Evolutionary conservation across 148 eudicot species (phyloP).

Genomic region (Hydrangea macrophylla): DNA sequence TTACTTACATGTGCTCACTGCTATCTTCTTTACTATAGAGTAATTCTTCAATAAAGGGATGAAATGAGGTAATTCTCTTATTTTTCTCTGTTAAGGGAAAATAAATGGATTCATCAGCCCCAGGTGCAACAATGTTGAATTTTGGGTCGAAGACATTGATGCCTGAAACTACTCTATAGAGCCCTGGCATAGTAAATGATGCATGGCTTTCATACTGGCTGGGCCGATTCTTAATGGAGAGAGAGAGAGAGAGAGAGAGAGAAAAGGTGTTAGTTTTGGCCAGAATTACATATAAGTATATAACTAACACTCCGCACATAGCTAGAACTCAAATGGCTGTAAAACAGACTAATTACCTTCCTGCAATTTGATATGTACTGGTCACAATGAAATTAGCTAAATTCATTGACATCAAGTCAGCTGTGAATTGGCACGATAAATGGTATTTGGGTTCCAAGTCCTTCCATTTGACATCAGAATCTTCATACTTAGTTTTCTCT

Average conservation of each 20-base stretch:
- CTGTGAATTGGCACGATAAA: slow-evolving; percentile 42
- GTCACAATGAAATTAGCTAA: slow-evolving; percentile 36
- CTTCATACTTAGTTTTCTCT: slow-evolving; percentile 41
- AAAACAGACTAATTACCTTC: slow-evolving; percentile 32
- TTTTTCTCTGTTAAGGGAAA: slow-evolving; percentile 38
- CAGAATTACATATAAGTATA: too few relatives aligned
- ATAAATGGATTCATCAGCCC: slow-evolving; percentile 43
- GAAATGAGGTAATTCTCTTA: slow-evolving; percentile 28
- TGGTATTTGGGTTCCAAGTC: slow-evolving; percentile 29
- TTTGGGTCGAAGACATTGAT: slow-evolving; percentile 46
- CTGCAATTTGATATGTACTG: slow-evolving; percentile 43
- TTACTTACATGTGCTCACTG: slow-evolving; percentile 39
- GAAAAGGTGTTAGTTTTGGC: too few relatives aligned
- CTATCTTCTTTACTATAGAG: slow-evolving; percentile 32
- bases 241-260: too few relatives aligned
- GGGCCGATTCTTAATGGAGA: slow-evolving; percentile 27
- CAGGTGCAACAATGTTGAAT: slow-evolving; percentile 49
- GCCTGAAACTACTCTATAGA: slow-evolving; percentile 43
- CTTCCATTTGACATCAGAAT: slow-evolving; percentile 39
- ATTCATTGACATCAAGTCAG: slow-evolving; percentile 40
- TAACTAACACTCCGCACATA: too few relatives aligned
- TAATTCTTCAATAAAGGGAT: slow-evolving; percentile 38
- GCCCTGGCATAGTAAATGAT: slow-evolving; percentile 48
- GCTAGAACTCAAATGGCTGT: neutral
- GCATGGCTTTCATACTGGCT: slow-evolving; percentile 50